Percentiles rank a stretch among this genome's conserved stretches.
phyloP scores from a whole-genome alignment of 2,329 filamentous ascomycete species.

The Phoma sp. region DNA sequence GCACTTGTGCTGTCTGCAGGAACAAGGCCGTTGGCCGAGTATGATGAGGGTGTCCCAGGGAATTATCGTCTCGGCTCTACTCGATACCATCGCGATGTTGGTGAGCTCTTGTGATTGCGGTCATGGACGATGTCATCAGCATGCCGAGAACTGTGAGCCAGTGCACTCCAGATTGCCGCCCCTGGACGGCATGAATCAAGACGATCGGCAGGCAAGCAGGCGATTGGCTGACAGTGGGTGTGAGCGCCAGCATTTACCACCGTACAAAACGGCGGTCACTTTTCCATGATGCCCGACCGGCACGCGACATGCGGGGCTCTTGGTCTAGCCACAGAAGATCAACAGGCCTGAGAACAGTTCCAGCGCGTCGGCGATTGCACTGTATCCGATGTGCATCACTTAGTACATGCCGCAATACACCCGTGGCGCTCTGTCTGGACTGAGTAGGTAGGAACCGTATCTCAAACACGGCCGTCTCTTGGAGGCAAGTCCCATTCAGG shows the following conservation, averaged over 20 bases:
- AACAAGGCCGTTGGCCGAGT: background rate
- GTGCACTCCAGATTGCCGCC: conserved; percentile 10
- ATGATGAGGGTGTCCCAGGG: conserved; percentile 2
- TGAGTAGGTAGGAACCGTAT: background rate
- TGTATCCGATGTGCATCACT: background rate
- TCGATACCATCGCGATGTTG: background rate
- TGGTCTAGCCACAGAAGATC: background rate
- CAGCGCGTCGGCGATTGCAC: background rate
- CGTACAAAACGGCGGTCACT: conserved; percentile 13
- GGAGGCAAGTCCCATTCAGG: conserved; percentile 6
- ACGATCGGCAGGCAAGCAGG: conserved; percentile 6
- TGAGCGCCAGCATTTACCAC: background rate
- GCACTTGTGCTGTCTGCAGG: conserved; percentile 1
- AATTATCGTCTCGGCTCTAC: background rate
- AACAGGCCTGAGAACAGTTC: conserved; percentile 1
- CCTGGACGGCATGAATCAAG: conserved; percentile 2
- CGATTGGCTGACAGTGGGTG: conserved; percentile 1
- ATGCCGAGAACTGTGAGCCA: conserved; percentile 13
- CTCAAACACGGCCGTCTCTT: background rate
- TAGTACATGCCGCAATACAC: background rate
- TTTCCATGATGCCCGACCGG: conserved; percentile 9
- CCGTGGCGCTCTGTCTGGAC: background rate
- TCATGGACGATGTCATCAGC: conserved; percentile 3
- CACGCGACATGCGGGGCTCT: conserved; percentile 10
- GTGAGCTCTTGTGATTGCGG: background rate